These are phyloP conservation scores for Peronospora belbahrii DNA, from an alignment of 352 stramenopile genomes.

Conservation along the genomic window DNA sequence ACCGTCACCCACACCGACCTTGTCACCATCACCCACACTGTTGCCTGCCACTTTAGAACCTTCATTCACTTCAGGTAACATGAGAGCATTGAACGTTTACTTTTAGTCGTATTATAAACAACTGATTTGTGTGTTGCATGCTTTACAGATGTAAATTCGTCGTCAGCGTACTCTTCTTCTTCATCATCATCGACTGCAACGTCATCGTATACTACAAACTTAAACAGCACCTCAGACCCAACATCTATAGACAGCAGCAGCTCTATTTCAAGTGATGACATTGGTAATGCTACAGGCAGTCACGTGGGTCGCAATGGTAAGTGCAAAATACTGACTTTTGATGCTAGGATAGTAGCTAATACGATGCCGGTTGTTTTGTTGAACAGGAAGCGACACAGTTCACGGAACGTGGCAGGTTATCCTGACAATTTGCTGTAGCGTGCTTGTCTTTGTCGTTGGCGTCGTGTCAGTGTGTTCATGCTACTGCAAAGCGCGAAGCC, in stretches of 20 bases:
- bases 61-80: conserved; percentile 10
- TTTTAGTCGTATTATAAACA: neutral
- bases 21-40: neutral
- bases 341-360: neutral
- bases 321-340: neutral
- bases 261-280: conserved; percentile 7
- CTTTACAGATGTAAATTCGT: conserved; percentile 1
- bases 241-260: conserved; percentile 3
- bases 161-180: neutral
- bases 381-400: conserved; percentile 4
- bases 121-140: conserved; percentile 2
- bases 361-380: neutral
- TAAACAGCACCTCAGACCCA: conserved; percentile 1
- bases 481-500: conserved; percentile 43
- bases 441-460: conserved; percentile 33
- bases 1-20: conserved; percentile 2
- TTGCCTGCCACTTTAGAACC: conserved; percentile 1
- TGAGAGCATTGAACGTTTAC: neutral
- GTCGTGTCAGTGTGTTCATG: conserved; percentile 40
- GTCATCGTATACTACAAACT: conserved; percentile 1
- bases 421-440: conserved; percentile 38
- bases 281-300: conserved; percentile 4
- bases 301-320: conserved; percentile 6
- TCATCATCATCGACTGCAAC: no score
- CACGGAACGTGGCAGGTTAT: conserved; percentile 40